Evolutionary conservation across 2,329 filamentous ascomycete genomes (phyloP), one percentile per base, ranked within the genome.

Genomic region (Aspergillus sclerotialis): DNA sequence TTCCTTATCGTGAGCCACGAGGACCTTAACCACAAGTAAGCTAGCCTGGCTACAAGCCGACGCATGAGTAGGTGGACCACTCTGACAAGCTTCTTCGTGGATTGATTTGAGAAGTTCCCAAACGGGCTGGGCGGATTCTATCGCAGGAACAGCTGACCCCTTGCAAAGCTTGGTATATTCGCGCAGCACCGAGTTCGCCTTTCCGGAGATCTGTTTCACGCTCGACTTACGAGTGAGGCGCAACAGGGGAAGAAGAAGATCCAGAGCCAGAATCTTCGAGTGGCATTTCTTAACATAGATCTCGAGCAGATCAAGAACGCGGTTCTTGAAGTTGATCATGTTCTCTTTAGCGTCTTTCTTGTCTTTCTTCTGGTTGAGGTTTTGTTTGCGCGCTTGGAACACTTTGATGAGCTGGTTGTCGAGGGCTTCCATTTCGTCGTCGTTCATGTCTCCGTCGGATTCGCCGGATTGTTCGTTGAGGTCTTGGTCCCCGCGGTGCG

Each of bases 241-340:
- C n/a, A 94, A 69, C 1, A 95, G 69, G 0, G 90, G 88, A 6
- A 89, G 58, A 5, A 95, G 66, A 7, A 92, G 62, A 24, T 78
- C 70, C 28, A 92, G 75, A 1, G 80, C 76, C 1, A 89, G 66
- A 1, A 74, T 63, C 48, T 79, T 83, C 14, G 72, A 72, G 36
- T 82, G 76, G 61, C 92, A 82, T 48, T 83, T 82, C 58, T 84
- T 88, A 44, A 92, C 72, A 60, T 87, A 96, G 43, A 92, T 83
- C 40, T 83, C 78, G 8, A 96, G 71, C 1, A 96, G 74, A 53
- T 96, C 92, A 4, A 96, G 75, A 5, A 95, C 82, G 27, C 89
- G 84, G 60, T 86, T 85, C 69, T 98, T 98, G 73, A 98, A 94
- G 63, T 90, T 89, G 51, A 94, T 69, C 54, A 96, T 85, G 13